Evolutionary conservation across 1,139 yeast species (phyloP).

Genomic region (Hanseniaspora gamundiae): DNA sequence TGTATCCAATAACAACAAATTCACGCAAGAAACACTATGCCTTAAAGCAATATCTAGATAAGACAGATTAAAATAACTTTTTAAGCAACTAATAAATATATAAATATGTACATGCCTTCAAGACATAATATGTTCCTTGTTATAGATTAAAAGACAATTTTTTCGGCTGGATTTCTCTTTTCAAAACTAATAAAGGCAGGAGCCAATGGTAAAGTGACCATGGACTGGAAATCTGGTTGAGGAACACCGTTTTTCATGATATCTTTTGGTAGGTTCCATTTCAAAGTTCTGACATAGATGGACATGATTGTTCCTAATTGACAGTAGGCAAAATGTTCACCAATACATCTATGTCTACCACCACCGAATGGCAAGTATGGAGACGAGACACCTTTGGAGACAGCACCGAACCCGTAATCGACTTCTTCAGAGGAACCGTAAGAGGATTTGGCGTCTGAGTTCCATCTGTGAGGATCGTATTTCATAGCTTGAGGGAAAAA

Average conservation of each 20-base stretch:
- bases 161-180: slow-evolving; percentile 32
- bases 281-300: slow-evolving; percentile 61
- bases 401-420: slow-evolving; percentile 93
- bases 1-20: no score
- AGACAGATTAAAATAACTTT: background rate
- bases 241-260: slow-evolving; percentile 40
- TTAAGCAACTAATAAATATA: background rate
- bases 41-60: no score
- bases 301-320: slow-evolving; percentile 83
- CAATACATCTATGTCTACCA: slow-evolving; percentile 98
- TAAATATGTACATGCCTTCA: no score
- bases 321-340: slow-evolving; percentile 94
- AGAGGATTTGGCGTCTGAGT: slow-evolving; percentile 33
- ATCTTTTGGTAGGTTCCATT: slow-evolving; percentile 58
- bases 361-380: slow-evolving; percentile 98
- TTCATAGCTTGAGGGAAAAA: slow-evolving; percentile 64
- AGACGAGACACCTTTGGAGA: slow-evolving; percentile 88
- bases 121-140: no score
- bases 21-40: no score
- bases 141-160: background rate
- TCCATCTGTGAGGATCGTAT: slow-evolving; percentile 90
- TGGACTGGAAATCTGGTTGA: slow-evolving; percentile 70
- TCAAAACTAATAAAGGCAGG: slow-evolving; percentile 79
- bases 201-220: slow-evolving; percentile 81
- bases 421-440: slow-evolving; percentile 38